Evolutionary conservation across 345 rosid species (phyloP).

Genomic region (Carallia brachiata): DNA sequence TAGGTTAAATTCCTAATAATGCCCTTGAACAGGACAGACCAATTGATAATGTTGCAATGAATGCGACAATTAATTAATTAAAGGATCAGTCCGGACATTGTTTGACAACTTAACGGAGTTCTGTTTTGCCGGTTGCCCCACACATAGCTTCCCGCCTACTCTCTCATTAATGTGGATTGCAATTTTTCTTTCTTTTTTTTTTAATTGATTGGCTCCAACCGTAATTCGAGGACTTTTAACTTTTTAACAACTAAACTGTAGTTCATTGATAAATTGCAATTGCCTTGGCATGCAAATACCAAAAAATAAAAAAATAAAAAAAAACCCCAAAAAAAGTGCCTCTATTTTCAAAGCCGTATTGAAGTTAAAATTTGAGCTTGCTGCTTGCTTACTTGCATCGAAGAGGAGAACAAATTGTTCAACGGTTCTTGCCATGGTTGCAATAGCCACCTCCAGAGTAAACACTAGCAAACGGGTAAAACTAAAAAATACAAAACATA

Average conservation of each 20-base stretch:
- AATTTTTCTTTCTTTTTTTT: too few species aligned
- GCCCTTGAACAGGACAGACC: slow-evolving; percentile 33
- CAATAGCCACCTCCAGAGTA: slow-evolving; percentile 81
- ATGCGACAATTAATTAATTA: slow-evolving; percentile 21
- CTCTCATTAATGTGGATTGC: slow-evolving; percentile 10
- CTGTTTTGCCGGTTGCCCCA: slow-evolving; percentile 38
- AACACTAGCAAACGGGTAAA: slow-evolving; percentile 81
- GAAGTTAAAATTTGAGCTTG: not conserved
- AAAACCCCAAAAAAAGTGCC: not conserved
- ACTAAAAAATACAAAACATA: slow-evolving; percentile 29
- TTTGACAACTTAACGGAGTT: slow-evolving; percentile 31
- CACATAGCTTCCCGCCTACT: slow-evolving; percentile 11
- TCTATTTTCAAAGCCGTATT: slow-evolving; percentile 9
- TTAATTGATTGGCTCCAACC: too few species aligned
- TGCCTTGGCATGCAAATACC: slow-evolving; percentile 33
- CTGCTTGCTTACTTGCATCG: slow-evolving; percentile 79
- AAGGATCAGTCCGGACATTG: slow-evolving; percentile 48
- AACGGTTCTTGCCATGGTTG: slow-evolving; percentile 73
- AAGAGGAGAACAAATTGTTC: slow-evolving; percentile 81
- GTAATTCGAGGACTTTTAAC: too few species aligned
- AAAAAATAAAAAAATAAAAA: not conserved
- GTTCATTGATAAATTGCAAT: too few species aligned
- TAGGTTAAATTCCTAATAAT: slow-evolving; percentile 46
- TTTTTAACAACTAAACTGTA: too few species aligned
- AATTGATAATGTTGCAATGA: slow-evolving; percentile 15